Evolutionary conservation across 2,329 filamentous ascomycete genomes (phyloP), one percentile per base, ranked within the genome.

Genomic region (Aureobasidium sp.): DNA sequence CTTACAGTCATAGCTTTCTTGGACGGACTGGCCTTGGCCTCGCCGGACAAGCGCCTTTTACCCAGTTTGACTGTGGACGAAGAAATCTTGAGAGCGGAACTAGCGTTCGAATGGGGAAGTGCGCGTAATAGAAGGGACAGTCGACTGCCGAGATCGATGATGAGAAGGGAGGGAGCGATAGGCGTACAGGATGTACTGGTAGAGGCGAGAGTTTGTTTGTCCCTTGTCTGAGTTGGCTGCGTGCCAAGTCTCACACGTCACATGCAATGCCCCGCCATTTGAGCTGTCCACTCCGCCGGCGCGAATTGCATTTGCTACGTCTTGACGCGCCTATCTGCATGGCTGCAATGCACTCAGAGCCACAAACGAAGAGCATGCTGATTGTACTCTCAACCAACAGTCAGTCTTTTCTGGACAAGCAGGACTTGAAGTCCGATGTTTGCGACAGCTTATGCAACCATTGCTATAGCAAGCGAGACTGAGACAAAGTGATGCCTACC

Each of bases 1-100:
- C 76, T 68, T 74, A 80, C 78, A 62, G 73, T 78, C 79, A 81
- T 81, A 72, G 77, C 76, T 73, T 80, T 81, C 73, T 82, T 82
- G 66, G 78, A 74, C 66, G 76, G 76, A 69, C 72, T 75, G 74
- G 75, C 72, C 68, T 67, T 67, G 71, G 75, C 73, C 71, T 73
- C 77, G 69, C 71, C 71, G 67, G 79, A 80, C 69, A 77, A 76
- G 73, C 79, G 80, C 69, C 79, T 77, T 73, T 81, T 81, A 72
- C 75, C 78, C 75, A 76, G 76, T 74, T 78, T 80, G 71, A 51
- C 68, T 64, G 63, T 59, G 36, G 45, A 41, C 45, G 57, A 59
- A 50, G 45, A 4, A 50, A 59, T 59, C 45, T 49, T 59, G 57
- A 50, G 50, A 29, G 57, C 57, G 44, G 41, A 59, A 50, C 57